These are phyloP conservation scores for Cenchrus fungigraminus DNA, from an alignment of 176 grass and related monocot genomes.

Conservation along the genomic window DNA sequence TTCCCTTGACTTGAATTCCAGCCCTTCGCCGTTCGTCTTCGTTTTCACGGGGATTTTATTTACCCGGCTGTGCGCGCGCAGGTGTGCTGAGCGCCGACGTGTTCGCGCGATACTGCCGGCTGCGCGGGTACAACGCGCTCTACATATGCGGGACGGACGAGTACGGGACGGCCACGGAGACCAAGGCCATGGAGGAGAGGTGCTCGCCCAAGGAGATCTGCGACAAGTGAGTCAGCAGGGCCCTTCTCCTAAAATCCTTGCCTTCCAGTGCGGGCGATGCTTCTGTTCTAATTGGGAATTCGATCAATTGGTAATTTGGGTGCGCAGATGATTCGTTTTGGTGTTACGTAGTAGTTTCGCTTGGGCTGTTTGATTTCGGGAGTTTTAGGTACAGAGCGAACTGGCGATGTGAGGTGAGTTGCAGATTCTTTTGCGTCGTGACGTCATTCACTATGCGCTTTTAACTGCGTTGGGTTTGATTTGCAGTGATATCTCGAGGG, in stretches of 20 bases:
- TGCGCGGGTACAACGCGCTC: conserved; percentile 74
- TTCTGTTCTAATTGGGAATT: background rate
- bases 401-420: background rate
- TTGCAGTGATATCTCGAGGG: background rate
- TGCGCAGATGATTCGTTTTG: background rate
- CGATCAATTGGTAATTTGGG: background rate
- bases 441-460: background rate
- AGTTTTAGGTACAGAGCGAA: background rate
- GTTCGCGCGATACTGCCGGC: conserved; percentile 81
- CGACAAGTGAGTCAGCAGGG: conserved; percentile 61
- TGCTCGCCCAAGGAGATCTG: conserved; percentile 75
- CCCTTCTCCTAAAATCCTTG: background rate
- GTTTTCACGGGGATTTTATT: background rate
- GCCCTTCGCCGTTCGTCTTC: conserved; percentile 1
- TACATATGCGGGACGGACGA: conserved; percentile 92
- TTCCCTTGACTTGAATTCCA: background rate
- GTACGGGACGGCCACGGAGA: conserved; percentile 93
- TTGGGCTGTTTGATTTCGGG: background rate
- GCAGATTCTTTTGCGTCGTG: background rate
- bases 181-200: conserved; percentile 84
- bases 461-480: background rate
- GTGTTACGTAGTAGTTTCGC: background rate
- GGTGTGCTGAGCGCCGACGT: conserved; percentile 82
- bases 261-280: background rate
- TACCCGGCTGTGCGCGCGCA: conserved; percentile 1